Conservation (phyloP, 1,284 basidiomycete genomes). For the Pascua sp. region DNA sequence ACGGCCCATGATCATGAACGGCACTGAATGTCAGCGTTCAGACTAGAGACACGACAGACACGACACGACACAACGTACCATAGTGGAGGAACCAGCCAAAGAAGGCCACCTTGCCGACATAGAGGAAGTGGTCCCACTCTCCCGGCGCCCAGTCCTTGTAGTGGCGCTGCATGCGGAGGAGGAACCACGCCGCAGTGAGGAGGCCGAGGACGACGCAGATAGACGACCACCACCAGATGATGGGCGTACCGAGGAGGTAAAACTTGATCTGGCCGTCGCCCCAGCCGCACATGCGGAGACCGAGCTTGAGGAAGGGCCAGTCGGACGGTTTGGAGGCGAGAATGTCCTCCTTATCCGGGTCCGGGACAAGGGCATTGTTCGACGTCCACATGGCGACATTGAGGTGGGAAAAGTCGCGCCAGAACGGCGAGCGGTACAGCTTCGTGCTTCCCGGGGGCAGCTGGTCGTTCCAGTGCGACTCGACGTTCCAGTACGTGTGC, state of each 20-base stretch:
- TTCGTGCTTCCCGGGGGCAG: slow-evolving; percentile 76
- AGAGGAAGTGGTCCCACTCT: slow-evolving; percentile 94
- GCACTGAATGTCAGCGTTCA: slow-evolving; percentile 56
- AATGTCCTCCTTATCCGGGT: slow-evolving; percentile 97
- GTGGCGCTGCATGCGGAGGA: slow-evolving; percentile 80
- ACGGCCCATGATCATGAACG: slow-evolving; percentile 94
- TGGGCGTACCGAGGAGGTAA: slow-evolving; percentile 86
- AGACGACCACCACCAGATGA: slow-evolving; percentile 86
- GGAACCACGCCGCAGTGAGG: slow-evolving; percentile 62
- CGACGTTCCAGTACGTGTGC: slow-evolving; percentile 97
- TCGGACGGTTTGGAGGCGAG: slow-evolving; percentile 87
- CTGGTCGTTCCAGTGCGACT: slow-evolving; percentile 91
- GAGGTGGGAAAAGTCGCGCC: slow-evolving; percentile 96
- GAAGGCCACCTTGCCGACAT: slow-evolving; percentile 85
- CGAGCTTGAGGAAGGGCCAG: slow-evolving; percentile 87
- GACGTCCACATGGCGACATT: slow-evolving; percentile 99
- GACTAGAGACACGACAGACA: neutral
- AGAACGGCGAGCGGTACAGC: slow-evolving; percentile 85
- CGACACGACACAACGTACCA: slow-evolving; percentile 53
- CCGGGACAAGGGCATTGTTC: slow-evolving; percentile 94
- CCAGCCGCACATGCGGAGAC: slow-evolving; percentile 97
- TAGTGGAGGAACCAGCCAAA: slow-evolving; percentile 92
- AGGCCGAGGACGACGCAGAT: slow-evolving; percentile 63
- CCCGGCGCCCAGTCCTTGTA: slow-evolving; percentile 85
- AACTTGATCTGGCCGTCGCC: slow-evolving; percentile 82